Conservation (phyloP, 1,139 yeast species). For the Candida freyschussii region DNA sequence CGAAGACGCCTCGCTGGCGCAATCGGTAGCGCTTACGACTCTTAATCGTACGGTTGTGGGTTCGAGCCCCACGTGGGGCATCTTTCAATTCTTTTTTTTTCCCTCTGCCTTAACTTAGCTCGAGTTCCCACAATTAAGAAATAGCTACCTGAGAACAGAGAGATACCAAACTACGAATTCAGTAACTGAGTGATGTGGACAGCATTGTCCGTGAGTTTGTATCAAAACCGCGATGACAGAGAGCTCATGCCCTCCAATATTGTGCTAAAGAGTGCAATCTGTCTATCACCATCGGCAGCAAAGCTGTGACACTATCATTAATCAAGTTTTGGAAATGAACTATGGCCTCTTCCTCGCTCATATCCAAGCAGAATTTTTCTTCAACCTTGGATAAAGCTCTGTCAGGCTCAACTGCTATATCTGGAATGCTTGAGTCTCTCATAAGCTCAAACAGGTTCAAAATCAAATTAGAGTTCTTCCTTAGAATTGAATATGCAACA, state of each 20-base stretch:
- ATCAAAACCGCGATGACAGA: too few species aligned
- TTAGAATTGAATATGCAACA: slow-evolving; percentile 83
- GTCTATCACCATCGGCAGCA: slow-evolving; percentile 91
- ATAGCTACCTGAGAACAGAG: too few species aligned
- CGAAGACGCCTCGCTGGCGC: slow-evolving; percentile 23
- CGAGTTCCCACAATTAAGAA: too few species aligned
- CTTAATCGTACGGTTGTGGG: slow-evolving; percentile 22
- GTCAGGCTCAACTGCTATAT: slow-evolving; percentile 66
- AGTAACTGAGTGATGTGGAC: too few species aligned
- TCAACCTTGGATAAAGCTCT: slow-evolving; percentile 84
- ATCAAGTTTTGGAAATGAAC: slow-evolving; percentile 89
- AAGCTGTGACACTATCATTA: slow-evolving; percentile 90
- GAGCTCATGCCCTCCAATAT: slow-evolving; percentile 78
- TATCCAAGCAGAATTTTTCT: slow-evolving; percentile 87
- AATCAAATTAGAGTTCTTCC: slow-evolving; percentile 86
- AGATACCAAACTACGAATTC: too few species aligned
- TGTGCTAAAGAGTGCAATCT: slow-evolving; percentile 93
- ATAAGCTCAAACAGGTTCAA: slow-evolving; percentile 87
- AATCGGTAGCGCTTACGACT: slow-evolving; percentile 22
- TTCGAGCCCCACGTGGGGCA: slow-evolving; percentile 21
- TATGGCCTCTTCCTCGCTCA: slow-evolving; percentile 95
- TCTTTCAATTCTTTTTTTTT: slow-evolving; percentile 6
- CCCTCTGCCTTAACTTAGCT: too few species aligned
- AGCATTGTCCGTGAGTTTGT: too few species aligned
- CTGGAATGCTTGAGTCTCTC: slow-evolving; percentile 94